phyloP scores from a whole-genome alignment of 768 basidiomycete genomes.

The Thelephora aurantiotincta region DNA sequence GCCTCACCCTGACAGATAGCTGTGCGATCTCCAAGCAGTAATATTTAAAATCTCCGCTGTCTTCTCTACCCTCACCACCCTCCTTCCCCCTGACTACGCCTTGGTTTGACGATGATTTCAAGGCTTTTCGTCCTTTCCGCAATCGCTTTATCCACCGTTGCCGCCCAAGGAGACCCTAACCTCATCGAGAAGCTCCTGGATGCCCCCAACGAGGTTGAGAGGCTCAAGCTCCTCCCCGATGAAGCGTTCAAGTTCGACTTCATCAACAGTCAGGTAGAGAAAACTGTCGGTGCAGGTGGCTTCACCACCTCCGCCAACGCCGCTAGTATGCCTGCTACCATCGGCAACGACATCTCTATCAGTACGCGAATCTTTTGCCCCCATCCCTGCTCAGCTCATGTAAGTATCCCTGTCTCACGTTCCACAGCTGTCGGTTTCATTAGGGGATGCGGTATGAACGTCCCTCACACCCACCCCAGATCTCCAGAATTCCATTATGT shows the following conservation, averaged over 20 bases:
- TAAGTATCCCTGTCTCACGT: background rate
- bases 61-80: too few relatives aligned
- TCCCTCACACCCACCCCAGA: slow-evolving; percentile 21
- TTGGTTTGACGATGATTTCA: too few relatives aligned
- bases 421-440: too few relatives aligned
- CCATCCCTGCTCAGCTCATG: too few relatives aligned
- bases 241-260: slow-evolving; percentile 16
- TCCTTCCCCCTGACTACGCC: too few relatives aligned
- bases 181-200: slow-evolving; percentile 9
- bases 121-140: too few relatives aligned
- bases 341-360: slow-evolving; percentile 10
- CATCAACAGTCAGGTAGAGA: slow-evolving; percentile 8
- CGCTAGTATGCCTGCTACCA: slow-evolving; percentile 15
- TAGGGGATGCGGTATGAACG: slow-evolving; percentile 19
- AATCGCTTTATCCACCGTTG: too few relatives aligned
- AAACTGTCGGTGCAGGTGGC: slow-evolving; percentile 12
- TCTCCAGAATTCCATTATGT: slow-evolving; percentile 19
- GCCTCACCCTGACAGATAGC: too few relatives aligned
- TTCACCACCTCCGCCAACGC: slow-evolving; percentile 12
- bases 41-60: too few relatives aligned
- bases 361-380: background rate
- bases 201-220: slow-evolving; percentile 11
- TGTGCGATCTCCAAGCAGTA: too few relatives aligned
- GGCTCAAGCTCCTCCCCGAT: slow-evolving; percentile 11
- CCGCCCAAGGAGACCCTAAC: too few relatives aligned